Evolutionary conservation across 2,329 filamentous ascomycete species (phyloP).

Genomic region (Aspergillus bombycis): DNA sequence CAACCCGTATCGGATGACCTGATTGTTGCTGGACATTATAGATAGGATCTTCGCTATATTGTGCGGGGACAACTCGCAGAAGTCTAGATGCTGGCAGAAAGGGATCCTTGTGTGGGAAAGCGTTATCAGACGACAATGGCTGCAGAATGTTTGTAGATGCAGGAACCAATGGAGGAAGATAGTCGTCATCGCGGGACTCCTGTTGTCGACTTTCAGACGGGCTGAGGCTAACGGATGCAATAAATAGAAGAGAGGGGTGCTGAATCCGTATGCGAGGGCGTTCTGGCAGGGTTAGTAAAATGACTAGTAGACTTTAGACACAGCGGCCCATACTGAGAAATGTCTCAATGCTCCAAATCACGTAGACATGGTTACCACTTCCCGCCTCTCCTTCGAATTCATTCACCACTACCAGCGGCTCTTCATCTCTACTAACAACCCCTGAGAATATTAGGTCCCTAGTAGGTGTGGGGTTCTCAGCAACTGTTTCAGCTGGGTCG

Average conservation of each 20-base stretch:
- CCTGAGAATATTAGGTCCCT: slow-evolving; percentile 50
- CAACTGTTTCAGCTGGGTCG: slow-evolving; percentile 44
- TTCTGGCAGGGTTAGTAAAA: slow-evolving; percentile 25
- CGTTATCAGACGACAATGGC: slow-evolving; percentile 55
- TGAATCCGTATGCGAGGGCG: slow-evolving; percentile 56
- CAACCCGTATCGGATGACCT: slow-evolving; percentile 56
- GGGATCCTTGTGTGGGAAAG: slow-evolving; percentile 50
- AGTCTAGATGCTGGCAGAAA: slow-evolving; percentile 62
- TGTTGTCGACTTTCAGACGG: slow-evolving; percentile 44
- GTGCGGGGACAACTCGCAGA: slow-evolving; percentile 58
- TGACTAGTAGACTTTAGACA: not conserved
- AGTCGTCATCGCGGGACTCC: slow-evolving; percentile 50
- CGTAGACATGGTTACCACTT: slow-evolving; percentile 44
- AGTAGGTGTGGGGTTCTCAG: slow-evolving; percentile 40
- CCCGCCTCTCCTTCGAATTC: slow-evolving; percentile 44
- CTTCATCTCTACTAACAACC: slow-evolving; percentile 40
- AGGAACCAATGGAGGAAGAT: slow-evolving; percentile 58
- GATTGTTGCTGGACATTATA: slow-evolving; percentile 59
- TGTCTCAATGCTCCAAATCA: slow-evolving; percentile 49
- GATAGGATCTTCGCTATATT: slow-evolving; percentile 52
- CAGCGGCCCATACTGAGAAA: slow-evolving; percentile 41
- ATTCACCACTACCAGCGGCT: slow-evolving; percentile 50
- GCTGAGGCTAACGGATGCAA: slow-evolving; percentile 51
- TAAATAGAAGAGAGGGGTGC: slow-evolving; percentile 60
- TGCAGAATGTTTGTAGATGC: slow-evolving; percentile 62